A percentile compares a stretch with the other conserved stretches of the same genome.
These are phyloP conservation scores for Spergularia azorica DNA, from an alignment of 179 eudicot genomes.

Conservation along the genomic window DNA sequence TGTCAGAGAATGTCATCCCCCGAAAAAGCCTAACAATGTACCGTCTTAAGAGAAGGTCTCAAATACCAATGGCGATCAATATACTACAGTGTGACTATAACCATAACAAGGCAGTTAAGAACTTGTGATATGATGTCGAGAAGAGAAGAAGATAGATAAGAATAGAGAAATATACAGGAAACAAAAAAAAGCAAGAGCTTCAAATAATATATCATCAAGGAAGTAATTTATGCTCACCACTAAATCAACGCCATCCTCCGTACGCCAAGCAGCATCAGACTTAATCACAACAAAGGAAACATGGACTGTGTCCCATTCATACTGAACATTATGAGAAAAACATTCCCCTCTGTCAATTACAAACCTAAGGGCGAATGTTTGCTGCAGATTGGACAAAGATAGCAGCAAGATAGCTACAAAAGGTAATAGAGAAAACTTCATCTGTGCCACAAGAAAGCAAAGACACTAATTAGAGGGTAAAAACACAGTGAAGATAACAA, in stretches of 20 bases:
- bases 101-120: background rate
- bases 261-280: conserved; percentile 70
- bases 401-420: conserved; percentile 32
- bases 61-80: background rate
- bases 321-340: conserved; percentile 75
- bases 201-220: too few species aligned
- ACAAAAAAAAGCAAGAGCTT: background rate
- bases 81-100: background rate
- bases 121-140: background rate
- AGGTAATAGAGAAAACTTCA: conserved; percentile 17
- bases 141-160: background rate
- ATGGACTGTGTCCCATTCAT: conserved; percentile 63
- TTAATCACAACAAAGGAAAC: conserved; percentile 83
- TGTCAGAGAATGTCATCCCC: background rate
- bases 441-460: conserved; percentile 22
- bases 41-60: background rate
- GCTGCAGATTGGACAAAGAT: conserved; percentile 42
- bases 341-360: conserved; percentile 87
- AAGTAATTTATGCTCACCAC: conserved; percentile 48
- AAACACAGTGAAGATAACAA: background rate
- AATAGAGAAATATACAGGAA: background rate
- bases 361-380: conserved; percentile 64
- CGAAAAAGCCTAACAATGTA: background rate
- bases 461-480: conserved; percentile 8
- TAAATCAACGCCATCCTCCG: conserved; percentile 80